Percentiles rank a stretch among this genome's conserved stretches.
These are phyloP conservation scores for Hymenoscyphus fructigenus DNA, from an alignment of 2,329 filamentous ascomycete genomes.

Conservation along the genomic window DNA sequence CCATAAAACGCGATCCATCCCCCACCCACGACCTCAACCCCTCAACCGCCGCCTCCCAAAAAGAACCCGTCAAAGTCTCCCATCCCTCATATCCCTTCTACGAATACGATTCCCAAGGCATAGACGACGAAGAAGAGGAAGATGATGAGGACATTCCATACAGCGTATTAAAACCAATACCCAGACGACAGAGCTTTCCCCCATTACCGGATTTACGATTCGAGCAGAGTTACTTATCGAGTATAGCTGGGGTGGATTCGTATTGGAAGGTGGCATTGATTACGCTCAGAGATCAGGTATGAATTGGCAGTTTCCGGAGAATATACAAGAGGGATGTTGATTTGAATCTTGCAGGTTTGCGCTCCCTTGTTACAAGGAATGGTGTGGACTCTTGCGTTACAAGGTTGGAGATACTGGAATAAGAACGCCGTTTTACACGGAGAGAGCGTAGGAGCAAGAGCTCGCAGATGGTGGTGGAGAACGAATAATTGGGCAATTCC, in stretches of 20 bases:
- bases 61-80: conserved; percentile 55
- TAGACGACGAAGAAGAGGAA: conserved; percentile 46
- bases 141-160: conserved; percentile 69
- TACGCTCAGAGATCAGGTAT: conserved; percentile 84
- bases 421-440: conserved; percentile 74
- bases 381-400: conserved; percentile 80
- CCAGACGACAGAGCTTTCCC: conserved; percentile 54
- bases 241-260: conserved; percentile 75
- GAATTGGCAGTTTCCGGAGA: conserved; percentile 15
- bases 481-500: conserved; percentile 88
- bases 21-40: conserved; percentile 76
- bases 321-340: neutral
- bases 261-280: conserved; percentile 81
- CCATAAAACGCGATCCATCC: conserved; percentile 72
- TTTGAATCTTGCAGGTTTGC: neutral
- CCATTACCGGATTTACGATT: conserved; percentile 88
- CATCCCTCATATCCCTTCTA: conserved; percentile 34
- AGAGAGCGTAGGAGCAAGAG: conserved; percentile 69
- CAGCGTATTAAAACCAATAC: conserved; percentile 57
- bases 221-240: conserved; percentile 96
- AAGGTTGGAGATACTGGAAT: conserved; percentile 92
- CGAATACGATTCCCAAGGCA: conserved; percentile 39
- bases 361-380: conserved; percentile 86
- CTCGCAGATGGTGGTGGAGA: conserved; percentile 91
- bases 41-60: conserved; percentile 69